Evolutionary conservation across 2,329 filamentous ascomycete species (phyloP).

Genomic region (Aspergillus versicolor): DNA sequence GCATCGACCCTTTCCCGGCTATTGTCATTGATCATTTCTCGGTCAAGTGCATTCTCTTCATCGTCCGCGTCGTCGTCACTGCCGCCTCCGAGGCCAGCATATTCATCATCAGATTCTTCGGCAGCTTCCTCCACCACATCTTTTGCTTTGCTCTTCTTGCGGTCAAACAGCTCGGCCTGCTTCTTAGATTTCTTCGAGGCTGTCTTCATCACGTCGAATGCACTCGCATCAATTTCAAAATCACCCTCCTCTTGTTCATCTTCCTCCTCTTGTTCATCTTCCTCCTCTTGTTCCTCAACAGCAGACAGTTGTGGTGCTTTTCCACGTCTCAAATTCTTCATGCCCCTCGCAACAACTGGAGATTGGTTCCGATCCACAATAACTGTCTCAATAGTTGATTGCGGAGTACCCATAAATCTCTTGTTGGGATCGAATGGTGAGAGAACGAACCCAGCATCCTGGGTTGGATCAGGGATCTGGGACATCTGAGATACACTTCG

Average conservation of each 20-base stretch:
- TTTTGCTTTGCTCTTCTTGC: slow-evolving; percentile 82
- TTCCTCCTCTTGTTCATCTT: slow-evolving; percentile 37
- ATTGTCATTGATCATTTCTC: slow-evolving; percentile 88
- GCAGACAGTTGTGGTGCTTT: slow-evolving; percentile 46
- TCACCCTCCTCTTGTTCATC: slow-evolving; percentile 41
- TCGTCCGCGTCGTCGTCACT: slow-evolving; percentile 83
- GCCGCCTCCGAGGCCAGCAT: slow-evolving; percentile 85
- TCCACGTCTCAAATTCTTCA: slow-evolving; percentile 53
- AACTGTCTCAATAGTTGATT: slow-evolving; percentile 71
- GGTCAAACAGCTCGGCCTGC: slow-evolving; percentile 65
- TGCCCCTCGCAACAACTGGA: slow-evolving; percentile 62
- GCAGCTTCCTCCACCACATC: slow-evolving; percentile 90
- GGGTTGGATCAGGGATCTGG: slow-evolving; percentile 71
- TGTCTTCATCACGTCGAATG: slow-evolving; percentile 71
- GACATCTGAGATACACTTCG: slow-evolving; percentile 61
- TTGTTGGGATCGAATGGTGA: slow-evolving; percentile 67
- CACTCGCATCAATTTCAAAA: slow-evolving; percentile 47
- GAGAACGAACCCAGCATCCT: slow-evolving; percentile 74
- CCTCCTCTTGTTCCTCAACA: slow-evolving; percentile 40
- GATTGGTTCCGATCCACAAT: slow-evolving; percentile 57
- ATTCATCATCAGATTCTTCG: slow-evolving; percentile 97
- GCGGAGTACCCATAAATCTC: slow-evolving; percentile 60
- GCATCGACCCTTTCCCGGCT: slow-evolving; percentile 75
- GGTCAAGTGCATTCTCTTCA: slow-evolving; percentile 72
- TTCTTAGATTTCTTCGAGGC: slow-evolving; percentile 57